Evolutionary conservation across 2,329 filamentous ascomycete genomes (phyloP), one percentile per base, ranked within the genome.

Genomic region (Metarhizium humberi): DNA sequence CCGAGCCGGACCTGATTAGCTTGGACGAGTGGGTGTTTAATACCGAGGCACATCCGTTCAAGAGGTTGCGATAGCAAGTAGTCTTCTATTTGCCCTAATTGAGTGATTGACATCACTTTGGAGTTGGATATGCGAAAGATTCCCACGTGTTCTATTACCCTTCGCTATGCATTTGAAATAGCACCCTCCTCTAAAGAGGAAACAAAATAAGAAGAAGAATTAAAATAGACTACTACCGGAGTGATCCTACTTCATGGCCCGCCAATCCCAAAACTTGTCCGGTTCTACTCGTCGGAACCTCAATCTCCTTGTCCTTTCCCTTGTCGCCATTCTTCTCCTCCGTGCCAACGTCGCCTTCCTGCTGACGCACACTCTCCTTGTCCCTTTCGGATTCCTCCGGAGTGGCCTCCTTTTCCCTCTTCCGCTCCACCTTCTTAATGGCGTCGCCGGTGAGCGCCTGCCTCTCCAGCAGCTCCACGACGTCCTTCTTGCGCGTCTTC

Each of bases 401-500:
- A n/a, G 50, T 42, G 10, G 36, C 16, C 50, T 56, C 54, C 56
- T 57, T 59, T 11, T 54, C 49, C 38, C 54, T 51, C 56, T 56
- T 57, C 20, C 55, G 55, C 61, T 74, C 71, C 56, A 77, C 70
- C 53, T 76, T 75, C 57, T 75, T 72, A 53, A 78, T 79, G 8
- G 78, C 78, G 55, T 81, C 73, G 36, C 75, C 67, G 51, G 90
- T 95, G 55, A 95, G 70, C 59, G 90, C 83, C 66, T 94, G 90
- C 34, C 88, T 76, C 63, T 88, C 82, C 71, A 94, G 81, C 48
- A 85, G 79, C 64, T 92, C 85, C 25, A 91, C 76, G 0, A 95
- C 88, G 46, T 95, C 89, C 79, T 91, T 92, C 78, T 95, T 95
- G 52, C 90, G 77, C 2, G 89, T 91, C 59, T 79, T 81, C 20